Conservation (phyloP, 2,329 filamentous ascomycete species). For the Byssochlamys sp. region DNA sequence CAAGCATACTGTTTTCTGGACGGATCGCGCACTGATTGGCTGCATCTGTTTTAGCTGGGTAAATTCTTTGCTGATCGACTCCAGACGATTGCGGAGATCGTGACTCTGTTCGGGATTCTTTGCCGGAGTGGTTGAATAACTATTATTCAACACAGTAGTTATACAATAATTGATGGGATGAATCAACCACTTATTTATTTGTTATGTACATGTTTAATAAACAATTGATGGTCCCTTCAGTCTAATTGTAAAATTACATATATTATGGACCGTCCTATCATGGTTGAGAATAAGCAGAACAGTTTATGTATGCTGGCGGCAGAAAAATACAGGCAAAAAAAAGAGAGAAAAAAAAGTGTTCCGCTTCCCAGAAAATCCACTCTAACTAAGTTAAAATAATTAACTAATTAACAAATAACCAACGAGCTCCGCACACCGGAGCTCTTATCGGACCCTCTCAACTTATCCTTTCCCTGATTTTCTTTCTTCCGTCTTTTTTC, state of each 20-base stretch:
- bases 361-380: slow-evolving; percentile 2
- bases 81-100: not conserved
- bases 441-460: slow-evolving; percentile 16
- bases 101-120: not conserved
- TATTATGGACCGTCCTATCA: too few species aligned
- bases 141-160: too few species aligned
- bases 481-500: slow-evolving; percentile 3
- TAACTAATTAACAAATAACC: too few species aligned
- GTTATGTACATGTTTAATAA: too few species aligned
- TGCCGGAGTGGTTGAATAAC: not conserved
- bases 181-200: too few species aligned
- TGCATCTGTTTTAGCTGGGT: not conserved
- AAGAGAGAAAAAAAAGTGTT: too few species aligned
- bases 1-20: not conserved
- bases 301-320: not conserved
- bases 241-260: too few species aligned
- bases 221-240: too few species aligned
- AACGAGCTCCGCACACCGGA: slow-evolving; percentile 19
- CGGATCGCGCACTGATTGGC: not conserved
- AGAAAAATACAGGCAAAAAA: too few species aligned
- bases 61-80: not conserved
- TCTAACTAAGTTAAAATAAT: not conserved
- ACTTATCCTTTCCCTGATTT: slow-evolving; percentile 8
- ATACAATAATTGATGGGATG: too few species aligned
- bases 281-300: not conserved